Evolutionary conservation across 2,329 filamentous ascomycete genomes (phyloP).

Genomic region (Fusarium paranaense): DNA sequence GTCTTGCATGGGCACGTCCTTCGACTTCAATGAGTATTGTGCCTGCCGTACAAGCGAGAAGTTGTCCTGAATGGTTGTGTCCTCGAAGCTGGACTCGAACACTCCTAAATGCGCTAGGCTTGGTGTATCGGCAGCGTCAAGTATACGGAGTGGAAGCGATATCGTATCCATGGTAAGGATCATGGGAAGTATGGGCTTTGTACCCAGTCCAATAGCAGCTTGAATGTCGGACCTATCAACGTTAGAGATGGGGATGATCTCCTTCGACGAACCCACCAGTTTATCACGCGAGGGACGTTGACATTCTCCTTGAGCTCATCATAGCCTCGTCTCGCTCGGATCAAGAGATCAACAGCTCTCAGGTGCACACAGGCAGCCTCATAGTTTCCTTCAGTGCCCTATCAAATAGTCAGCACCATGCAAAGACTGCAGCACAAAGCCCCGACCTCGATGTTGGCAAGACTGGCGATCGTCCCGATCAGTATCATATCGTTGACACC

Average conservation of each 20-base stretch:
- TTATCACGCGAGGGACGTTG: slow-evolving; percentile 23
- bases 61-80: not conserved
- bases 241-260: slow-evolving; percentile 1
- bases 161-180: slow-evolving; percentile 16
- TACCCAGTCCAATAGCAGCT: slow-evolving; percentile 18
- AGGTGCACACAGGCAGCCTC: slow-evolving; percentile 19
- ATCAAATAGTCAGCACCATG: not conserved
- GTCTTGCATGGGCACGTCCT: slow-evolving; percentile 13
- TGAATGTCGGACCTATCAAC: slow-evolving; percentile 22
- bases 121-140: slow-evolving; percentile 11
- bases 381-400: slow-evolving; percentile 25
- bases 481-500: slow-evolving; percentile 12
- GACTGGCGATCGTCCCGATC: slow-evolving; percentile 25
- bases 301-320: slow-evolving; percentile 13
- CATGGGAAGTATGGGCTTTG: slow-evolving; percentile 21
- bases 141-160: slow-evolving; percentile 13
- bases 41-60: slow-evolving; percentile 24
- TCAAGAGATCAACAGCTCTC: slow-evolving; percentile 13
- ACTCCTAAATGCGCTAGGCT: slow-evolving; percentile 13
- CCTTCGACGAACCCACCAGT: slow-evolving; percentile 5
- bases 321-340: slow-evolving; percentile 15
- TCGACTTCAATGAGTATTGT: slow-evolving; percentile 4
- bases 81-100: slow-evolving; percentile 6
- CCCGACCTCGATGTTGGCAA: slow-evolving; percentile 27
- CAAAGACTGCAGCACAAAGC: not conserved